These are phyloP conservation scores for Silene vulgaris DNA, from an alignment of 179 eudicot genomes.

Conservation along the genomic window DNA sequence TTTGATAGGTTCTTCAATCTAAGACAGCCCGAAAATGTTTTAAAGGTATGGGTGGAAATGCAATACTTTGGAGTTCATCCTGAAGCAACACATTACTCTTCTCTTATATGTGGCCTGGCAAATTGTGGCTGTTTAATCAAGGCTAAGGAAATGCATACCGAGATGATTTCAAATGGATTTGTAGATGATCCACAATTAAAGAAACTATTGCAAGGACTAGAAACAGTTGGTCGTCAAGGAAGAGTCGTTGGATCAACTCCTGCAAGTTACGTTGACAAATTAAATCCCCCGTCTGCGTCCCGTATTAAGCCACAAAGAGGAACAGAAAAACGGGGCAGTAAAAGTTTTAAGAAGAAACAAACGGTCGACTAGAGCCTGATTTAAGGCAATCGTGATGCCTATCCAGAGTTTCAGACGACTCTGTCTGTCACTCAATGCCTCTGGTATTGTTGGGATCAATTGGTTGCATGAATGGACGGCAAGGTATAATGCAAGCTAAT, in stretches of 20 bases:
- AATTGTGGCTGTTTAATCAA: conserved; percentile 46
- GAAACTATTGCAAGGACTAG: conserved; percentile 24
- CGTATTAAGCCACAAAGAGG: conserved; percentile 4
- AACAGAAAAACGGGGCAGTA: conserved; percentile 14
- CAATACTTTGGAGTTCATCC: conserved; percentile 38
- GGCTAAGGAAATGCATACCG: conserved; percentile 63
- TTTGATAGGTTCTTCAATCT: conserved; percentile 46
- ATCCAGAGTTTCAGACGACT: background rate
- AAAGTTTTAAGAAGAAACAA: conserved; percentile 8
- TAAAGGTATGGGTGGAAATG: conserved; percentile 75
- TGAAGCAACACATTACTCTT: conserved; percentile 43
- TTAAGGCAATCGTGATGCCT: background rate
- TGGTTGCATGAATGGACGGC: conserved; percentile 6
- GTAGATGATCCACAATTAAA: conserved; percentile 31
- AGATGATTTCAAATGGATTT: conserved; percentile 49
- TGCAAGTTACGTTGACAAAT: conserved; percentile 1
- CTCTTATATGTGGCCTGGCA: conserved; percentile 52
- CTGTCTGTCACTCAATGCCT: conserved; percentile 9
- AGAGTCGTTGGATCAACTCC: conserved; percentile 10
- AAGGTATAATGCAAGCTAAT: conserved; percentile 1
- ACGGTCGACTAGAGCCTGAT: conserved; percentile 7
- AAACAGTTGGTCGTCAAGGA: conserved; percentile 14
- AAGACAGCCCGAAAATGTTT: conserved; percentile 54
- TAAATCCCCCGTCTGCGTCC: conserved; percentile 9
- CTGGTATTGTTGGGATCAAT: background rate